Conservation (phyloP, 352 stramenopile species). For the Globisporangium camurandrum region DNA sequence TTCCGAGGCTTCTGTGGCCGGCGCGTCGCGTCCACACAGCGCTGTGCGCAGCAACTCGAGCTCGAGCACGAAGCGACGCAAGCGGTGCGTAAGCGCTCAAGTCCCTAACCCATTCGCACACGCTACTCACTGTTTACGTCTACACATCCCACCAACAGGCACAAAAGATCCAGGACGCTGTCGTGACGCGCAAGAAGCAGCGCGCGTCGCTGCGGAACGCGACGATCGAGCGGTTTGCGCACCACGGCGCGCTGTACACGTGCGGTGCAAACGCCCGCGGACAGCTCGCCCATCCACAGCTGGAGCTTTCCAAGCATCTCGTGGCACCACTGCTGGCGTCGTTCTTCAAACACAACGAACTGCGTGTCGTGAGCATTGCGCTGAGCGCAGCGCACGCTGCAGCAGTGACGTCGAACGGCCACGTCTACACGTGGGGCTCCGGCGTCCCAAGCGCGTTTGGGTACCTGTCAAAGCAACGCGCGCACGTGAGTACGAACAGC, state of each 20-base stretch:
- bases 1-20: slow-evolving; percentile 45
- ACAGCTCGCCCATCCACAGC: slow-evolving; percentile 36
- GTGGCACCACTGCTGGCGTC: slow-evolving; percentile 31
- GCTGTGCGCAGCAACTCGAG: slow-evolving; percentile 47
- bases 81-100: slow-evolving; percentile 12
- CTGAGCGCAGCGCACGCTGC: slow-evolving; percentile 50
- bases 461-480: slow-evolving; percentile 17
- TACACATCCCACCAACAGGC: slow-evolving; percentile 17
- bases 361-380: slow-evolving; percentile 37
- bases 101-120: too few species aligned
- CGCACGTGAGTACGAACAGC: not conserved
- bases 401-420: slow-evolving; percentile 52
- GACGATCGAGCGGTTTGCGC: slow-evolving; percentile 65
- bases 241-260: slow-evolving; percentile 62
- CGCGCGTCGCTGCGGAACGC: slow-evolving; percentile 52
- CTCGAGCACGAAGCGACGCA: slow-evolving; percentile 45
- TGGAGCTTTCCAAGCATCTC: slow-evolving; percentile 32
- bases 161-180: slow-evolving; percentile 55
- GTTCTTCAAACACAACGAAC: slow-evolving; percentile 71
- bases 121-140: too few species aligned
- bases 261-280: slow-evolving; percentile 55
- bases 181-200: slow-evolving; percentile 56
- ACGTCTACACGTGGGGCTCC: slow-evolving; percentile 66
- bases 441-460: slow-evolving; percentile 61
- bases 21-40: slow-evolving; percentile 31